phyloP scores from a whole-genome alignment of 768 basidiomycete species.

The Hirschioporus abietinus region DNA sequence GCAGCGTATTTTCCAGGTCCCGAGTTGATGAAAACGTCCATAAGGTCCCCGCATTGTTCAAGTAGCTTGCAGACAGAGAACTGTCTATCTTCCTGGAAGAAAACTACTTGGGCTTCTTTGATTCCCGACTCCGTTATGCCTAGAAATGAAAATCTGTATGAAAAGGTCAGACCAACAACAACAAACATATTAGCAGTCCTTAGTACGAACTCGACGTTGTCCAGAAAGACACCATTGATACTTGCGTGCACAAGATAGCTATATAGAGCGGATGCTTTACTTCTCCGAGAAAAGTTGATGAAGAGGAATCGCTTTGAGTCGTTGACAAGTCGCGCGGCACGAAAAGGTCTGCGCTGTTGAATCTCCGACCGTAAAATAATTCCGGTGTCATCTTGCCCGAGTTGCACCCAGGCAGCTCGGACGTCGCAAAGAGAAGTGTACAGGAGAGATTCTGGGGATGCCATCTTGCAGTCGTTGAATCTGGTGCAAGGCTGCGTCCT shows the following conservation, averaged over 20 bases:
- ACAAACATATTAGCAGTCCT: no score
- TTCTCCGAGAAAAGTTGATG: neutral
- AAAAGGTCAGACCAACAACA: neutral
- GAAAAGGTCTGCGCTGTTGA: neutral
- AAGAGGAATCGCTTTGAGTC: neutral
- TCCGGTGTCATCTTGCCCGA: neutral
- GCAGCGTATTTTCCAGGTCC: conserved; percentile 23
- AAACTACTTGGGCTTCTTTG: conserved; percentile 15
- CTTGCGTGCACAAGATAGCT: neutral
- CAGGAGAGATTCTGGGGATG: neutral
- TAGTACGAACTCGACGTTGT: neutral
- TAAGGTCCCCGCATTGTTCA: conserved; percentile 17
- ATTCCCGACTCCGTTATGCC: conserved; percentile 18
- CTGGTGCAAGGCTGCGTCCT: neutral
- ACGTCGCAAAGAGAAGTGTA: neutral
- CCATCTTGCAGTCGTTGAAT: neutral
- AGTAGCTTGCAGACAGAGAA: conserved; percentile 13
- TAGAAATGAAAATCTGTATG: conserved; percentile 17
- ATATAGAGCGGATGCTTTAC: neutral
- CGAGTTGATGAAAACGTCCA: conserved; percentile 13
- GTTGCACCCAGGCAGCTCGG: neutral
- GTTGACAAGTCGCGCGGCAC: neutral
- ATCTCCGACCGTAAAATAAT: neutral
- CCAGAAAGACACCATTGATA: neutral
- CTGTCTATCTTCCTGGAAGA: conserved; percentile 16